phyloP scores from a whole-genome alignment of 2,329 filamentous ascomycete species.

The Botrytis cinerea region DNA sequence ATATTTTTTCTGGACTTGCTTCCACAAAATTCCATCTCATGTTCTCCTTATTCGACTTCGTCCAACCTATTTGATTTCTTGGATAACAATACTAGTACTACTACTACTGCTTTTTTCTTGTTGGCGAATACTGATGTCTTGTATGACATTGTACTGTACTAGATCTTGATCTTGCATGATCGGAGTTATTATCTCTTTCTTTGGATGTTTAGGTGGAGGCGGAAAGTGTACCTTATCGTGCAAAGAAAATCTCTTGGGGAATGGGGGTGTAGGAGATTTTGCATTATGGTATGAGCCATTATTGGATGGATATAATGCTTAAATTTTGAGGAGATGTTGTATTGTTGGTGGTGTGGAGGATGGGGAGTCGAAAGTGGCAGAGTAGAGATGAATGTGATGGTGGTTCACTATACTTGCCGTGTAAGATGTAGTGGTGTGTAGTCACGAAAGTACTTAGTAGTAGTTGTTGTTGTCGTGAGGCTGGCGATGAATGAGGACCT shows the following conservation, averaged over 20 bases:
- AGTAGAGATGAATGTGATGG: background rate
- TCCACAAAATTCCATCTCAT: constrained; percentile 14
- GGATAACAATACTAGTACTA: constrained; percentile 10
- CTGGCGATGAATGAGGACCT: background rate
- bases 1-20: constrained; percentile 1
- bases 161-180: constrained; percentile 17
- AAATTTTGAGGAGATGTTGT: constrained; percentile 7
- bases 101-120: constrained; percentile 4
- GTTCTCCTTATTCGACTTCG: constrained; percentile 8
- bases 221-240: background rate
- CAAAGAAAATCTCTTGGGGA: background rate
- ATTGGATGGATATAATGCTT: constrained; percentile 19
- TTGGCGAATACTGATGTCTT: constrained; percentile 7
- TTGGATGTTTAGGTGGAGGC: constrained; percentile 1
- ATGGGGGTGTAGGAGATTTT: background rate
- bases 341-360: background rate
- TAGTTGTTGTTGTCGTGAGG: background rate
- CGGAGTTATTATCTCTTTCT: constrained; percentile 20
- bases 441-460: background rate
- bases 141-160: constrained; percentile 19
- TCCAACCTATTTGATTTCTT: background rate
- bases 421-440: background rate
- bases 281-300: constrained; percentile 12
- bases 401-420: background rate
- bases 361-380: background rate